phyloP scores from a whole-genome alignment of 768 basidiomycete genomes.

The Leccinum boreale region DNA sequence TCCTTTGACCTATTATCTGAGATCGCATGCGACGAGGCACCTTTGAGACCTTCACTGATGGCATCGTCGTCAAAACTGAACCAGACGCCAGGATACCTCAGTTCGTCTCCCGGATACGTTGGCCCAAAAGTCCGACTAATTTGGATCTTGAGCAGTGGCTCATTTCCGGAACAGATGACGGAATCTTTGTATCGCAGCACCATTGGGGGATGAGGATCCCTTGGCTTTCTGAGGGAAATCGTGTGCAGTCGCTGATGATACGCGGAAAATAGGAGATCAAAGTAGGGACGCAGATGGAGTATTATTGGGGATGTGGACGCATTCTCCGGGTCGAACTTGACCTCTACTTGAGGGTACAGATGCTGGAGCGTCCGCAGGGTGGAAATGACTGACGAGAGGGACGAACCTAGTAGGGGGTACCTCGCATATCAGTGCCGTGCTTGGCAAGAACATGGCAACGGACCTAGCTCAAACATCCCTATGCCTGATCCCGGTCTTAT shows the following conservation, averaged over 20 bases:
- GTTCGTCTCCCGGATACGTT: slow-evolving; percentile 74
- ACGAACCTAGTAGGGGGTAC: slow-evolving; percentile 54
- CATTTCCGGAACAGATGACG: slow-evolving; percentile 57
- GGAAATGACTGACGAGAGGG: slow-evolving; percentile 76
- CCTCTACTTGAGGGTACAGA: slow-evolving; percentile 74
- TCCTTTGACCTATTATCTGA: slow-evolving; percentile 66
- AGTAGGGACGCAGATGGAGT: slow-evolving; percentile 74
- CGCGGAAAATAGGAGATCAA: slow-evolving; percentile 83
- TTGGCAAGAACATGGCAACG: slow-evolving; percentile 1
- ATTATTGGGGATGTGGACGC: slow-evolving; percentile 70
- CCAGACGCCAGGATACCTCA: slow-evolving; percentile 80
- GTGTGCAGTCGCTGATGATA: slow-evolving; percentile 77
- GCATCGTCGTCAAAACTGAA: slow-evolving; percentile 81
- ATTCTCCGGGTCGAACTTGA: slow-evolving; percentile 77
- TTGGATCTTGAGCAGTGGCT: slow-evolving; percentile 57
- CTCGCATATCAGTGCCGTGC: not conserved
- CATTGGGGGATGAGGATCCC: slow-evolving; percentile 63
- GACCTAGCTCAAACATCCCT: slow-evolving; percentile 77
- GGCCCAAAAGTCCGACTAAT: slow-evolving; percentile 79
- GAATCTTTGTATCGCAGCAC: slow-evolving; percentile 65
- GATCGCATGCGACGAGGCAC: slow-evolving; percentile 31
- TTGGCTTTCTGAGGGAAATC: slow-evolving; percentile 67
- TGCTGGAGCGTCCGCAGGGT: slow-evolving; percentile 62
- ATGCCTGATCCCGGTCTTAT: slow-evolving; percentile 72
- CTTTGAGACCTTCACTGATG: slow-evolving; percentile 52